Evolutionary conservation across 768 basidiomycete genomes (phyloP).

Genomic region (Podaxis sp.): DNA sequence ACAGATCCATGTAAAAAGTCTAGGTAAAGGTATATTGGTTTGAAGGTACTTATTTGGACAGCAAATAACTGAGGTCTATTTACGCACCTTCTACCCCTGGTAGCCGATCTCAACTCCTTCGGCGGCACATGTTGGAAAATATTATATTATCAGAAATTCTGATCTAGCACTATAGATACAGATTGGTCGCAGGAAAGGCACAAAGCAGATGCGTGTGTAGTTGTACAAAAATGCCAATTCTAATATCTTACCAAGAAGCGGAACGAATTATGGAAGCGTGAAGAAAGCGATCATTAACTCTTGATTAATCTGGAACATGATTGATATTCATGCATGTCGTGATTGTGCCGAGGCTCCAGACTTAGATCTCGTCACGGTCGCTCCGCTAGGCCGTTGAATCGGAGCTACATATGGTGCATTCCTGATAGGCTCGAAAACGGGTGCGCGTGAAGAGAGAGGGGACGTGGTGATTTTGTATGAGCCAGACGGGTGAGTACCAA

Average conservation of each 20-base stretch:
- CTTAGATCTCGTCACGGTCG: constrained; percentile 7
- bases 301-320: neutral
- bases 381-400: constrained; percentile 9
- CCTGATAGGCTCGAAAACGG: constrained; percentile 1
- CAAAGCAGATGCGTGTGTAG: neutral
- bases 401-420: constrained; percentile 5
- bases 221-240: constrained; percentile 2
- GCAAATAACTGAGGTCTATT: no score
- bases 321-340: constrained; percentile 2
- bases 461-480: neutral
- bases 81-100: neutral
- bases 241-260: neutral
- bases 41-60: no score
- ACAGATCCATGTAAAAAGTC: no score
- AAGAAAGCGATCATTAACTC: neutral
- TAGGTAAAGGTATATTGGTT: no score
- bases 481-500: constrained; percentile 1
- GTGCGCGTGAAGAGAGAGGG: neutral
- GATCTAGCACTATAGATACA: constrained; percentile 7
- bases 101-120: neutral
- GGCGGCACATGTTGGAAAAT: neutral
- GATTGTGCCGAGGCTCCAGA: constrained; percentile 9
- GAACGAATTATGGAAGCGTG: neutral
- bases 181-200: neutral
- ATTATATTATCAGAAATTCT: neutral